Evolutionary conservation across 2,329 filamentous ascomycete genomes (phyloP), one percentile per base, ranked within the genome.

Genomic region (Phaeophleospora eucalypticola): DNA sequence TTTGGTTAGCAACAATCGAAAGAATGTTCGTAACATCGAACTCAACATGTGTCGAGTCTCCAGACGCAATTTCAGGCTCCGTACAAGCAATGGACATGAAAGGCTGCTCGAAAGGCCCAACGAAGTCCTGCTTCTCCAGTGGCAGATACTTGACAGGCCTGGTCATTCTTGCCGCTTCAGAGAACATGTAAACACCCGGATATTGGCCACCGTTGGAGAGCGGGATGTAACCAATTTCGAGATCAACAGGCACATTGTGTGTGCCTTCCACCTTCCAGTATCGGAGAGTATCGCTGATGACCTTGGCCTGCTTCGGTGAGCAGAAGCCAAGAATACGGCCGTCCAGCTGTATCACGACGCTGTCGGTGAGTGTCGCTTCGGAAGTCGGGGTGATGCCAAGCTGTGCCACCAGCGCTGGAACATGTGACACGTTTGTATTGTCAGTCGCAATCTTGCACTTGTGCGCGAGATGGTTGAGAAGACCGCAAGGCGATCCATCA

Each of bases 1-100:
- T 98, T 85, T 96, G 95, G 71, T 97, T 97, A 61, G 93, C 93
- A 42, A 98, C 79, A 56, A 98, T 97, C 6, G 91, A 97, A 19
- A 98, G 81, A 56, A 98, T 97, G 69, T 97, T 93, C 24, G 93
- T 98, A 1, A 93, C 90, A 48, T 90, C 85, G 61, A 87, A 87
- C 68, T 98, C 93, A 36, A 97, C 89, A 64, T 98, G 93, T 0
- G 89, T 95, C 3, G 89, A 89, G 61, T 90, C 80, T 40, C 89
- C 89, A n/a, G 89, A 87, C 20, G 86, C 78, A 51, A 97, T 82
- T 66, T 98, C 93, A 27, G 84, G 79, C 41, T 90, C 85, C n/a
- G 87, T 84, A 58, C 89, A 90, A 17, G 93, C 90, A 65, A 98
- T 95, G 40, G 89, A 89, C 91, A 98, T 96, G 74, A 93, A 97